A percentile compares a stretch with the other conserved stretches of the same genome.
phyloP scores from a whole-genome alignment of 306 rosid genomes.

The Hippophae gyantsensis region DNA sequence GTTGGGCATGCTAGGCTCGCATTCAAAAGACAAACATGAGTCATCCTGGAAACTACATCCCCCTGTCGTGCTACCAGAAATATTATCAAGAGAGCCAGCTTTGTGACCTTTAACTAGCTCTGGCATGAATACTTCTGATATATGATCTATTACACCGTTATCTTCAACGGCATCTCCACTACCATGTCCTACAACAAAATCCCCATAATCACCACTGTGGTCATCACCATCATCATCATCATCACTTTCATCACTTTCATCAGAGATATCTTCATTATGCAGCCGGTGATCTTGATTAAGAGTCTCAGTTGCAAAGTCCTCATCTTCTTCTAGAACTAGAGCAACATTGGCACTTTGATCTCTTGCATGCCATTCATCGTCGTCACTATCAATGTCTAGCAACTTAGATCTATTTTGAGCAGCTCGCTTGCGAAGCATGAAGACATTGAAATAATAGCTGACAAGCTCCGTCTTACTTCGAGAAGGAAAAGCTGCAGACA shows the following conservation, averaged over 20 bases:
- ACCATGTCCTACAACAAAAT: conserved; percentile 13
- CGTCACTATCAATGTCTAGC: conserved; percentile 63
- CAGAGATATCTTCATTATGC: background rate
- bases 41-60: conserved; percentile 30
- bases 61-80: conserved; percentile 10
- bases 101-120: conserved; percentile 16
- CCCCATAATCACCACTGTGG: background rate
- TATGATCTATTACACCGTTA: conserved; percentile 13
- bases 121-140: background rate
- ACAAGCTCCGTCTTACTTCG: conserved; percentile 67
- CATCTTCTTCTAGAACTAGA: conserved; percentile 46
- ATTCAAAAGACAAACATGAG: conserved; percentile 36
- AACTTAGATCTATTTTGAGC: conserved; percentile 62
- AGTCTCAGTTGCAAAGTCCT: conserved; percentile 59
- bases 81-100: conserved; percentile 16
- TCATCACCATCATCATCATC: background rate
- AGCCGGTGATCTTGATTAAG: conserved; percentile 13
- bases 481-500: conserved; percentile 48
- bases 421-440: conserved; percentile 69
- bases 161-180: conserved; percentile 9
- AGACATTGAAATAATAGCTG: conserved; percentile 82
- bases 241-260: conserved; percentile 23
- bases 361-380: conserved; percentile 72
- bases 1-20: conserved; percentile 14
- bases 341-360: conserved; percentile 44